Evolutionary conservation across 2,329 filamentous ascomycete species (phyloP).

Genomic region (Colletotrichum cereale): DNA sequence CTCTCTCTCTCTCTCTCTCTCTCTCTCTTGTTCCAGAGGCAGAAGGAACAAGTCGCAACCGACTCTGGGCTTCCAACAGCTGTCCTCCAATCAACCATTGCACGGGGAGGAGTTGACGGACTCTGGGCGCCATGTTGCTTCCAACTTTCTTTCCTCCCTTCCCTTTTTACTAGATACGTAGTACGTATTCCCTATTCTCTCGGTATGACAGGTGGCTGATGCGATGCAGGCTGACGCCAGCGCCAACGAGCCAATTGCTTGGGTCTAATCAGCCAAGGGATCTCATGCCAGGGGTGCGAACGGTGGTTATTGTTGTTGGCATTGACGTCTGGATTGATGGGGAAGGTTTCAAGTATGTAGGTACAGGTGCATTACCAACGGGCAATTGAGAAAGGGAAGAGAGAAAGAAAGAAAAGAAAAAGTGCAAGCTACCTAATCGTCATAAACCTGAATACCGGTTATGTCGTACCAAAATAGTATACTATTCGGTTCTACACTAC

Average conservation of each 20-base stretch:
- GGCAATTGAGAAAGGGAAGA: conserved; percentile 9
- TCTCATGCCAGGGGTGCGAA: background rate
- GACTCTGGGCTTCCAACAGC: background rate
- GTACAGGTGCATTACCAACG: background rate
- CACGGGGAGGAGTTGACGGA: conserved; percentile 15
- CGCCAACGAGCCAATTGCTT: conserved; percentile 24
- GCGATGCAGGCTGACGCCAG: conserved; percentile 22
- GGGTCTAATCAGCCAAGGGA: conserved; percentile 25
- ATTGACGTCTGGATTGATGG: conserved; percentile 4
- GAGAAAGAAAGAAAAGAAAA: conserved; percentile 10
- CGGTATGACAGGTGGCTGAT: conserved; percentile 4
- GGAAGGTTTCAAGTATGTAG: conserved; percentile 3
- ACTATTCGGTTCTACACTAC: background rate
- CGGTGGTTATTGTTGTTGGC: background rate
- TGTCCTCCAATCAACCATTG: conserved; percentile 26
- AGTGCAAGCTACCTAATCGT: conserved; percentile 4
- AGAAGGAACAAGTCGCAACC: conserved; percentile 21
- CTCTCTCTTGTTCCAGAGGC: conserved; percentile 9
- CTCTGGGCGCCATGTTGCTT: background rate
- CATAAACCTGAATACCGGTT: background rate
- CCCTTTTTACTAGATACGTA: no score
- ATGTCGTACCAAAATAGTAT: background rate
- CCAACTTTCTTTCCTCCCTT: conserved; percentile 3
- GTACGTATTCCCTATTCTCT: background rate
- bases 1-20: background rate